A percentile compares a stretch with the other conserved stretches of the same genome.
phyloP scores from a whole-genome alignment of 2,329 filamentous ascomycete genomes.

The Orbilia quercus region DNA sequence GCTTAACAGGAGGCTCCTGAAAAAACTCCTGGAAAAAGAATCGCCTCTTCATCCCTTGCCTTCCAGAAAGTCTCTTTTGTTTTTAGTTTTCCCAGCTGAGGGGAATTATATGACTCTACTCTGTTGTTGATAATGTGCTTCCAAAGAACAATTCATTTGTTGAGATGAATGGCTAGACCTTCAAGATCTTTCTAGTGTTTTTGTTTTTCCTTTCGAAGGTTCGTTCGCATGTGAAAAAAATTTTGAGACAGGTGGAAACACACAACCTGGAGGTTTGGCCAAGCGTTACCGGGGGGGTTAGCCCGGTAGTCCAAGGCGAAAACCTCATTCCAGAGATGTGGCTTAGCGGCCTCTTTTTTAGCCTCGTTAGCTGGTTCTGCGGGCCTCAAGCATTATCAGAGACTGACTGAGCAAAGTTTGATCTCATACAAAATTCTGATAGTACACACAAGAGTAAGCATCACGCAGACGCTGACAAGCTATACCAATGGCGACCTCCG shows the following conservation, averaged over 20 bases:
- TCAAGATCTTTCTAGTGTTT: background rate
- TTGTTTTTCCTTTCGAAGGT: too few relatives aligned
- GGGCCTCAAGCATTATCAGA: slow-evolving; percentile 1
- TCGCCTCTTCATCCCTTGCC: slow-evolving; percentile 42
- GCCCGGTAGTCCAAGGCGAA: slow-evolving; percentile 16
- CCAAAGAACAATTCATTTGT: slow-evolving; percentile 9
- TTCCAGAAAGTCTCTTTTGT: slow-evolving; percentile 6
- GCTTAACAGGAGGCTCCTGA: background rate
- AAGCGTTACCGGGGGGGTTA: slow-evolving; percentile 9
- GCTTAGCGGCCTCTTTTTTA: slow-evolving; percentile 40
- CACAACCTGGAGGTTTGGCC: background rate
- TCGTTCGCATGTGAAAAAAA: slow-evolving; percentile 48
- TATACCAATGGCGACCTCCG: slow-evolving; percentile 17
- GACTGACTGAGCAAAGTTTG: too few relatives aligned
- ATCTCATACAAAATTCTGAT: too few relatives aligned
- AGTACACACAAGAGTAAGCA: slow-evolving; percentile 26
- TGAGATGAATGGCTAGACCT: slow-evolving; percentile 40
- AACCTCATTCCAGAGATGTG: slow-evolving; percentile 45
- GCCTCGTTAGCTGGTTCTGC: slow-evolving; percentile 31
- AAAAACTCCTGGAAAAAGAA: background rate
- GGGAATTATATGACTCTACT: background rate
- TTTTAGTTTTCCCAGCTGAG: slow-evolving; percentile 1
- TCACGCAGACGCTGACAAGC: slow-evolving; percentile 23
- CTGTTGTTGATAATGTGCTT: slow-evolving; percentile 31
- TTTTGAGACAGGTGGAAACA: slow-evolving; percentile 52